phyloP scores from a whole-genome alignment of 768 basidiomycete species.

The Rubroboletus pulcherrimus region DNA sequence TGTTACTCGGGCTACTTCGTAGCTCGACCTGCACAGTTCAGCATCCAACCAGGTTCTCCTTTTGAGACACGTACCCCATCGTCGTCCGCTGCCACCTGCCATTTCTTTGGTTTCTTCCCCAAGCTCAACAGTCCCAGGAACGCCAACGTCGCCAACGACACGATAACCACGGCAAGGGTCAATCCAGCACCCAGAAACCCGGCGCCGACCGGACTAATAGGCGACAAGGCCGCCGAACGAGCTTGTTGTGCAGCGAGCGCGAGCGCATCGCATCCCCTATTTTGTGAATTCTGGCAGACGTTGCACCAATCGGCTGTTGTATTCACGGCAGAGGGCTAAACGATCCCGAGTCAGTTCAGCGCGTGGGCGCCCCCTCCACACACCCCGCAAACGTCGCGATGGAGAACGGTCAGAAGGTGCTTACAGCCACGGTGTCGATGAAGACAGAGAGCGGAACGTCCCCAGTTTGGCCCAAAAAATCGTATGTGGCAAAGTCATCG shows the following conservation, averaged over 20 bases:
- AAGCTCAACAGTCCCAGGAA: constrained; percentile 39
- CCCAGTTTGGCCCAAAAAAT: constrained; percentile 40
- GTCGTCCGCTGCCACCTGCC: not conserved
- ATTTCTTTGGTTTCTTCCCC: constrained; percentile 13
- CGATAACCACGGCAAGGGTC: constrained; percentile 40
- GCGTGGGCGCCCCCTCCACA: too few species aligned
- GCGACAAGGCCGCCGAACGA: constrained; percentile 32
- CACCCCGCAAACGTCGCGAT: not conserved
- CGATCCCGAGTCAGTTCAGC: not conserved
- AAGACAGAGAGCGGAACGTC: constrained; percentile 57
- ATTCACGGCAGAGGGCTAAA: constrained; percentile 48
- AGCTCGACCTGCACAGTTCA: constrained; percentile 22
- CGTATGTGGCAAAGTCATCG: constrained; percentile 43
- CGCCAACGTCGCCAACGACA: constrained; percentile 36
- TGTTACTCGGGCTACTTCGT: constrained; percentile 13
- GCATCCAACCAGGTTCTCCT: not conserved
- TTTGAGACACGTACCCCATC: constrained; percentile 18
- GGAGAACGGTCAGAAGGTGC: not conserved
- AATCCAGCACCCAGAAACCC: constrained; percentile 65
- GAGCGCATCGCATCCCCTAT: constrained; percentile 54
- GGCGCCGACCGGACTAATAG: constrained; percentile 55
- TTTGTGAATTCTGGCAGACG: constrained; percentile 52
- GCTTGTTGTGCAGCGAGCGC: constrained; percentile 29
- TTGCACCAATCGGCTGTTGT: constrained; percentile 56
- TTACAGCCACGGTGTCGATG: constrained; percentile 38